phyloP scores from a whole-genome alignment of 306 rosid genomes.

The Prosopis cineraria region DNA sequence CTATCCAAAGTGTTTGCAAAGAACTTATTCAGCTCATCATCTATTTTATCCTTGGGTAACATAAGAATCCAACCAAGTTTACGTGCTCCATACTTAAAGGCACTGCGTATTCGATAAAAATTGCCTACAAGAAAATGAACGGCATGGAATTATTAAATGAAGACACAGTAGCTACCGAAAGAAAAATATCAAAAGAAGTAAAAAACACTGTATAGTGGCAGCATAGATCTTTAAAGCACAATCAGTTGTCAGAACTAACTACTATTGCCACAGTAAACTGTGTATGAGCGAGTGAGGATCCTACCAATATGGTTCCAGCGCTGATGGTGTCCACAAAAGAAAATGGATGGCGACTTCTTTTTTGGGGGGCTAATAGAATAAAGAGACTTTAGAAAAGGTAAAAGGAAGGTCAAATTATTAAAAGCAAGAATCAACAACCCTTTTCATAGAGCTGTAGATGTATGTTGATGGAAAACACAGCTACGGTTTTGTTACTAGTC shows the following conservation, averaged over 20 bases:
- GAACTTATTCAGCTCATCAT: slow-evolving; percentile 62
- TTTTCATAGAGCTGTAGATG: slow-evolving; percentile 9
- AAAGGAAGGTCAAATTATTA: neutral
- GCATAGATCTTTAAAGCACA: no score
- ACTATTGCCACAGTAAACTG: no score
- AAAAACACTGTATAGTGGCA: neutral
- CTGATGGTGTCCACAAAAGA: no score
- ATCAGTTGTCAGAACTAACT: no score
- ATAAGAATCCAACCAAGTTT: slow-evolving; percentile 79
- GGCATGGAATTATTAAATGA: slow-evolving; percentile 15
- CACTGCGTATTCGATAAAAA: slow-evolving; percentile 83
- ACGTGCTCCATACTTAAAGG: slow-evolving; percentile 83
- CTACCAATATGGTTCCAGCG: no score
- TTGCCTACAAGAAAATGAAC: slow-evolving; percentile 59
- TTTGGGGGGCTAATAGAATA: neutral
- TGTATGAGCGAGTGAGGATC: no score
- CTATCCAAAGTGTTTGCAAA: slow-evolving; percentile 70
- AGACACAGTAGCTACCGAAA: slow-evolving; percentile 4
- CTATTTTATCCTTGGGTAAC: slow-evolving; percentile 65
- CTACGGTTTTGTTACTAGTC: neutral
- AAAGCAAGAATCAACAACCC: neutral
- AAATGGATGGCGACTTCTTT: no score
- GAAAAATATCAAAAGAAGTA: neutral
- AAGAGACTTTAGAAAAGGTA: slow-evolving; percentile 17
- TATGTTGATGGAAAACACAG: neutral